Conservation (phyloP, 495 filamentous ascomycete genomes). For the Aspergillus olivimuriae region DNA sequence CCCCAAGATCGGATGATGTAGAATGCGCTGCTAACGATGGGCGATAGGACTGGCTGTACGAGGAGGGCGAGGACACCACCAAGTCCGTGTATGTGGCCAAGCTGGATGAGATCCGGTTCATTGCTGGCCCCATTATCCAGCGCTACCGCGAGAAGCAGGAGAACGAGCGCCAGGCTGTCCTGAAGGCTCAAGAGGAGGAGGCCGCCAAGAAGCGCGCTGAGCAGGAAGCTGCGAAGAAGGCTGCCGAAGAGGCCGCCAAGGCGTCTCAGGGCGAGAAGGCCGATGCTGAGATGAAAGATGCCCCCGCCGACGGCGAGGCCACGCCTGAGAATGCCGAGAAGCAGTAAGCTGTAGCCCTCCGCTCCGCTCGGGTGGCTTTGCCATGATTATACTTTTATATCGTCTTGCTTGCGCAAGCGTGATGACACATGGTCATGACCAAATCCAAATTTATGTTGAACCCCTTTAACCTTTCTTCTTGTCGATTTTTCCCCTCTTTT, state of each 20-base stretch:
- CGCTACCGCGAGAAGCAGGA: constrained; percentile 93
- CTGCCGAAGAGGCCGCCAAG: constrained; percentile 46
- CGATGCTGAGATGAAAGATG: constrained; percentile 52
- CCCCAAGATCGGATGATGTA: neutral
- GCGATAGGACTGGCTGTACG: constrained; percentile 91
- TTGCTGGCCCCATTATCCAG: constrained; percentile 88
- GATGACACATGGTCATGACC: constrained; percentile 18
- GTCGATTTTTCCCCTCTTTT: constrained; percentile 1
- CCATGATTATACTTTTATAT: constrained; percentile 3
- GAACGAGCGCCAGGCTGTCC: constrained; percentile 72
- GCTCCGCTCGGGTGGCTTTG: neutral
- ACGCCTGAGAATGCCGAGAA: constrained; percentile 35
- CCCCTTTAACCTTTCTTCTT: constrained; percentile 6
- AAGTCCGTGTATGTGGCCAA: constrained; percentile 91
- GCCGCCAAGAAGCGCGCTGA: constrained; percentile 74
- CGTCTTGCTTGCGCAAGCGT: constrained; percentile 4
- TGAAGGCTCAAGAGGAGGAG: constrained; percentile 73
- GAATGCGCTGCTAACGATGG: constrained; percentile 13
- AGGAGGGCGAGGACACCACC: constrained; percentile 91
- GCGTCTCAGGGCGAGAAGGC: too few species aligned
- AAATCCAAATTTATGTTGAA: constrained; percentile 16
- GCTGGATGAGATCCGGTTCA: constrained; percentile 89
- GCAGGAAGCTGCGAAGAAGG: constrained; percentile 56
- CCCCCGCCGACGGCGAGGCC: constrained; percentile 35
- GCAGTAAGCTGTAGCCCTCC: constrained; percentile 25